phyloP scores from a whole-genome alignment of 805 yeast genomes.

The Candida ulmi region DNA sequence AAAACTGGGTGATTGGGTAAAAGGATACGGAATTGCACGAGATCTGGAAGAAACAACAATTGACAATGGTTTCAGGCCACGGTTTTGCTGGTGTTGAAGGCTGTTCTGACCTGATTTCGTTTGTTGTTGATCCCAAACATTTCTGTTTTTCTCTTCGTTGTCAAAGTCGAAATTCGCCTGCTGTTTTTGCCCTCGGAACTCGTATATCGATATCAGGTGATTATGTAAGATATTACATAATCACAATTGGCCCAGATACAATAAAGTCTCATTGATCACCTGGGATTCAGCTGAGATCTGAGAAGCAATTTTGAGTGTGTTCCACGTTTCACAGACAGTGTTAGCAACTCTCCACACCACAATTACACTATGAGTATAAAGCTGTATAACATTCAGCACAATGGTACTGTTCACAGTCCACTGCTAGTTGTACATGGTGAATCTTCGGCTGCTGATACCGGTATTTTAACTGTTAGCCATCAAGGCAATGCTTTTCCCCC shows the following conservation, averaged over 20 bases:
- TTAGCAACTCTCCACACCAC: too few species aligned
- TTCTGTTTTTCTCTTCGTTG: conserved; percentile 1
- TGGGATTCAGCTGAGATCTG: too few species aligned
- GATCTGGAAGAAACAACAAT: not conserved
- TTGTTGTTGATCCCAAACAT: not conserved
- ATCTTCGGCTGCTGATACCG: conserved; percentile 23
- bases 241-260: too few species aligned
- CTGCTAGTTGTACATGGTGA: conserved; percentile 45
- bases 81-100: not conserved
- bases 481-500: conserved; percentile 48
- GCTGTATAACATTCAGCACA: conserved; percentile 28
- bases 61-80: not conserved
- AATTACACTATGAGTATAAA: conserved; percentile 16
- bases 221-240: too few species aligned
- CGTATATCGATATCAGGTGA: too few species aligned
- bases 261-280: too few species aligned
- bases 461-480: conserved; percentile 38
- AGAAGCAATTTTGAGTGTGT: too few species aligned
- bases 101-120: not conserved
- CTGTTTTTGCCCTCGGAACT: not conserved
- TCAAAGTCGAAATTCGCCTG: not conserved
- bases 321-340: too few species aligned
- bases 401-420: conserved; percentile 39
- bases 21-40: not conserved
- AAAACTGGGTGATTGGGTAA: too few species aligned